phyloP scores from a whole-genome alignment of 2,329 filamentous ascomycete species.

The Xylaria polymorpha region DNA sequence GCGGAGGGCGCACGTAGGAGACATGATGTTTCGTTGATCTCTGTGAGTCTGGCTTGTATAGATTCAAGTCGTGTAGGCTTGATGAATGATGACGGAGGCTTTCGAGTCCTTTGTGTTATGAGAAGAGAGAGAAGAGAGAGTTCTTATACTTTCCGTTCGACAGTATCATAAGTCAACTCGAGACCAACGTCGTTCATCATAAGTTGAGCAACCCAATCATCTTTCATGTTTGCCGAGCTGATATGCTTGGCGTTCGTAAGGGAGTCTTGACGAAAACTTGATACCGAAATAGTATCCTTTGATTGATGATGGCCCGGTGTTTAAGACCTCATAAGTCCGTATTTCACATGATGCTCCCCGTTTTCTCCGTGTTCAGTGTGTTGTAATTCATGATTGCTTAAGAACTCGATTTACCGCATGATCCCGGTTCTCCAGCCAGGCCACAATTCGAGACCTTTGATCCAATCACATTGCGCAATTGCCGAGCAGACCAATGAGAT shows the following conservation, averaged over 20 bases:
- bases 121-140: background rate
- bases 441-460: background rate
- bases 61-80: background rate
- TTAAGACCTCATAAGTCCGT: background rate
- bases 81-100: background rate
- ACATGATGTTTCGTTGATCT: conserved; percentile 2
- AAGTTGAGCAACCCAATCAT: background rate
- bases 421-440: background rate
- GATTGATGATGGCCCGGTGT: background rate
- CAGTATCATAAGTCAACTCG: background rate
- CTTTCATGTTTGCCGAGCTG: background rate
- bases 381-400: background rate
- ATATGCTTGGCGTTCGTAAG: background rate
- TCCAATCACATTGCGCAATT: background rate
- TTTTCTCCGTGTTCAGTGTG: background rate
- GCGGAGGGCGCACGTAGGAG: background rate
- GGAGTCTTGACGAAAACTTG: background rate
- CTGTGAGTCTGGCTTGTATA: background rate
- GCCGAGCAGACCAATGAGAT: conserved; percentile 6
- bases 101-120: background rate
- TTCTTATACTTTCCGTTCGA: background rate
- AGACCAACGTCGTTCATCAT: background rate
- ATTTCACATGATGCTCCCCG: too few relatives aligned
- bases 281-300: background rate
- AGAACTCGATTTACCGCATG: background rate